These are phyloP conservation scores for Penicillium mononematosum DNA, from an alignment of 495 filamentous ascomycete species.

Conservation along the genomic window DNA sequence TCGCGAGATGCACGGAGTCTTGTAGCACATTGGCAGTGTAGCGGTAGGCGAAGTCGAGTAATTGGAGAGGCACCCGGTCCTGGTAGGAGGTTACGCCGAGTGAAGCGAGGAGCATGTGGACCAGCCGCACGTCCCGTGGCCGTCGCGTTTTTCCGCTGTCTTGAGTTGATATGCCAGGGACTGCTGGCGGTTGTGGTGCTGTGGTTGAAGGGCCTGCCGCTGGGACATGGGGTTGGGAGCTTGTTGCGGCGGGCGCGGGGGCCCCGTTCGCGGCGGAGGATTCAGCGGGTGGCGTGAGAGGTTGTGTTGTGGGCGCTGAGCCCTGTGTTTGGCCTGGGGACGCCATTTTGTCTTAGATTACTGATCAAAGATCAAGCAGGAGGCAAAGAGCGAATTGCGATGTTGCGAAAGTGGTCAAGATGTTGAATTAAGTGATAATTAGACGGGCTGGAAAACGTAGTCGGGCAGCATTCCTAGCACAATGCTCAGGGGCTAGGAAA, in stretches of 20 bases:
- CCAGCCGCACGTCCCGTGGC: conserved; percentile 84
- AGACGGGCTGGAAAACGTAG: background rate
- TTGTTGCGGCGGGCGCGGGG: conserved; percentile 23
- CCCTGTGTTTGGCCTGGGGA: conserved; percentile 41
- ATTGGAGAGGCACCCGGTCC: conserved; percentile 87
- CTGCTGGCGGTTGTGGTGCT: conserved; percentile 37
- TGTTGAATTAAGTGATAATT: conserved; percentile 3
- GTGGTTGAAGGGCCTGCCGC: conserved; percentile 27
- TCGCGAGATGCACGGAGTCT: conserved; percentile 52
- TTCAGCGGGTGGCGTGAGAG: conserved; percentile 47
- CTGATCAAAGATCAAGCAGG: conserved; percentile 2
- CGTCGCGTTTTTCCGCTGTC: conserved; percentile 66
- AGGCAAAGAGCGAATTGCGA: conserved; percentile 8
- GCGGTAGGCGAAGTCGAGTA: conserved; percentile 96
- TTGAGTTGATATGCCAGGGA: conserved; percentile 55
- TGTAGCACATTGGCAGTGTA: conserved; percentile 56
- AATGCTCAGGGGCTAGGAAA: background rate
- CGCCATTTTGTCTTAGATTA: conserved; percentile 32
- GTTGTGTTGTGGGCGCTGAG: conserved; percentile 39
- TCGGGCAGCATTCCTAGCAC: conserved; percentile 8
- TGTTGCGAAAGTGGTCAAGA: conserved; percentile 9
- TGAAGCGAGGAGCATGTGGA: conserved; percentile 85
- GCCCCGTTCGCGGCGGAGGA: conserved; percentile 29
- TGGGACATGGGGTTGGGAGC: conserved; percentile 14
- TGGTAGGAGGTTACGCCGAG: conserved; percentile 89